Evolutionary conservation across 1,284 basidiomycete genomes (phyloP), one percentile per base, ranked within the genome.

Genomic region (Tetrapyrgos nigripes): DNA sequence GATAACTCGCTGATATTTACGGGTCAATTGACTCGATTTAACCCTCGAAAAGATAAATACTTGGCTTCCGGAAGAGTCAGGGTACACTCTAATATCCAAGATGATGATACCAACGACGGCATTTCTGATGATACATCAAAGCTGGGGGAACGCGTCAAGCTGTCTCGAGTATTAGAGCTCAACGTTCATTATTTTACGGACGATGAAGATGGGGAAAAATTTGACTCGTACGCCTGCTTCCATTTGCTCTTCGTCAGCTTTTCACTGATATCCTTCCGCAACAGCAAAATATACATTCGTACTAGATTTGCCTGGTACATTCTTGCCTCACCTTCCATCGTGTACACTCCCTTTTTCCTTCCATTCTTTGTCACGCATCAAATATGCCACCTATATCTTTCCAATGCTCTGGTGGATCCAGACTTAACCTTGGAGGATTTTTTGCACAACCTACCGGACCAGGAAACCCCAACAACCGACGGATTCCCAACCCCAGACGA

Each of bases 301-400:
- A 75, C 70, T 21, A 57, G 68, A 55, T 68, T 54, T 66, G 85
- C 87, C 0, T 89, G 87, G 87, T 89, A 90, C 63, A 86, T 89
- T 57, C 73, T 89, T 2, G 76, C 77, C 11, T 58, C 60, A 2
- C 86, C 87, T 0, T 78, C 81, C 1, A 47, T 54, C 1, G 26
- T 57, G 2, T 89, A 89, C 62, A 58, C 54, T 2, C 67, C 73
- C 0, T 77, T 77, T 56, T 87, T 78, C 62, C 53, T 57, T 1
- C 55, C 68, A 0, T 83, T 85, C 53, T 85, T 81, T 77, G 68
- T 77, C 13, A 72, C 74, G 45, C 84, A 86, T 60, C 74, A 75
- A 1, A 50, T 85, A 13, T 70, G 83, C 1, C 81, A 87, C 62
- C 65, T 81, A 5, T 57, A 85, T 1, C 66, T 85, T 24, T 70